Conservation (phyloP, 805 yeast species). For the Saccharomycopsis oosterbeekiorum region DNA sequence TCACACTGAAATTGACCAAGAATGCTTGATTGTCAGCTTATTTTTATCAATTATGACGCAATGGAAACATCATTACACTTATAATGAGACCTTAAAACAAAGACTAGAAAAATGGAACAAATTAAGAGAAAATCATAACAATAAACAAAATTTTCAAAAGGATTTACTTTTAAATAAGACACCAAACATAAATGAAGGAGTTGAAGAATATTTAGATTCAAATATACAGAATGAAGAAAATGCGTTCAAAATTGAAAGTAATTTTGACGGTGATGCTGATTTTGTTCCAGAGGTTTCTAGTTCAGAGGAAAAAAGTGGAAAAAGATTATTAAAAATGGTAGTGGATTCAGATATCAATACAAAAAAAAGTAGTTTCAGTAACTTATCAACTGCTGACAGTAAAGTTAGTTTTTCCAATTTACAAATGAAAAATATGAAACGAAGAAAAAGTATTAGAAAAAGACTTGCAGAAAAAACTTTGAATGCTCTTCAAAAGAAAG, state of each 20-base stretch:
- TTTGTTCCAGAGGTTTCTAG: no score
- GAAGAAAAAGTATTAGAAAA: not conserved
- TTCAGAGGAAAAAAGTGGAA: not conserved
- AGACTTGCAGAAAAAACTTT: not conserved
- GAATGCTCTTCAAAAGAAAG: not conserved
- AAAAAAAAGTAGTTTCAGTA: not conserved
- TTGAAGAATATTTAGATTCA: not conserved
- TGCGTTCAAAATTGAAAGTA: no score
- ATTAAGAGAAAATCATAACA: not conserved
- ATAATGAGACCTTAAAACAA: constrained; percentile 1
- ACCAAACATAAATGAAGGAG: not conserved
- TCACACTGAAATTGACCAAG: constrained; percentile 4
- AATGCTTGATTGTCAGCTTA: constrained; percentile 1
- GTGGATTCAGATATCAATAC: not conserved
- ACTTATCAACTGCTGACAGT: not conserved
- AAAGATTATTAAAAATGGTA: not conserved
- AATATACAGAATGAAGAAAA: not conserved
- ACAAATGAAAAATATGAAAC: not conserved
- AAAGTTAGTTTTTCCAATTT: not conserved
- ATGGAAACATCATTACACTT: constrained; percentile 8
- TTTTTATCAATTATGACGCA: constrained; percentile 13
- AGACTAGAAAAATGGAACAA: constrained; percentile 9
- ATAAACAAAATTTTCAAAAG: not conserved
- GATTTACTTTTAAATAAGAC: not conserved
- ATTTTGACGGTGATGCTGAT: no score